These are phyloP conservation scores for Lepidium aucheri DNA, from an alignment of 345 rosid genomes.

Conservation along the genomic window DNA sequence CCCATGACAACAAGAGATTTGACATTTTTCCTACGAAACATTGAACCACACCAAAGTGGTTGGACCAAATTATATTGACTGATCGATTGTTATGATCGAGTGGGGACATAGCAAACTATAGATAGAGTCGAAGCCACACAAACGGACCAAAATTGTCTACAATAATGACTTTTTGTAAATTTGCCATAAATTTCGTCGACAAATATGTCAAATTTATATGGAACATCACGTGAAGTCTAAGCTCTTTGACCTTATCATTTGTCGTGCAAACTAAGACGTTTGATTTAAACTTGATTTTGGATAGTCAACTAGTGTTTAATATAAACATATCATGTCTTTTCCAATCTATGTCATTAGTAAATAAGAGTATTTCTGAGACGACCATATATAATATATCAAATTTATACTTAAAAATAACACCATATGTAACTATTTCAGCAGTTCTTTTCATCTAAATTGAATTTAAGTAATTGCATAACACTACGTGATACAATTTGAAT, in stretches of 20 bases:
- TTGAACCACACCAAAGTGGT: conserved; percentile 14
- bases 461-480: too few species aligned
- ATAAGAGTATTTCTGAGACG: neutral
- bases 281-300: conserved; percentile 3
- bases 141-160: conserved; percentile 10
- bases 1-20: conserved; percentile 9
- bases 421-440: too few species aligned
- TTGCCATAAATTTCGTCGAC: conserved; percentile 26
- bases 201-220: conserved; percentile 20
- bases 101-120: conserved; percentile 24
- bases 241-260: conserved; percentile 20
- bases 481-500: too few species aligned
- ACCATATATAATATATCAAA: neutral
- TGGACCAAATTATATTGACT: conserved; percentile 26
- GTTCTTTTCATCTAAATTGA: too few species aligned
- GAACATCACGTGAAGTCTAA: conserved; percentile 23
- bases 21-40: conserved; percentile 17
- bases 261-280: conserved; percentile 4
- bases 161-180: conserved; percentile 17
- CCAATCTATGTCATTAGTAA: neutral
- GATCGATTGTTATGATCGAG: conserved; percentile 16
- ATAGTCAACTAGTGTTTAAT: neutral
- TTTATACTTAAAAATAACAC: too few species aligned
- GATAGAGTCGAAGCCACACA: conserved; percentile 8
- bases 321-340: neutral